Conservation (phyloP, 306 rosid species). For the Cotoneaster glaucophyllus region DNA sequence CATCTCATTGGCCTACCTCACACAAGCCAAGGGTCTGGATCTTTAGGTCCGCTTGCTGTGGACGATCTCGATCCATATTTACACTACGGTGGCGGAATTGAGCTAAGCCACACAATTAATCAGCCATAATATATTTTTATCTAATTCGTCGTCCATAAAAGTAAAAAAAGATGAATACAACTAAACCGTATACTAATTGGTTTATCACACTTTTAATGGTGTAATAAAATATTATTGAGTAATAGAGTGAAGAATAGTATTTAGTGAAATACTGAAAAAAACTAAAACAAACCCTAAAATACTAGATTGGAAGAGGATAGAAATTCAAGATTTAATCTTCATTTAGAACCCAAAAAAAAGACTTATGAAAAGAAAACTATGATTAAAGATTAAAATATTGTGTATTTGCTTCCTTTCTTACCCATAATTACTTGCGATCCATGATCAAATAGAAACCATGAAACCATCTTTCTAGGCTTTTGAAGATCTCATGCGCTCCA, state of each 20-base stretch:
- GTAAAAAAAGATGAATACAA: accelerated
- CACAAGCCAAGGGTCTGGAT: accelerated
- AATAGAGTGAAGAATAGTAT: background rate
- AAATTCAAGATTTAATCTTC: too few species aligned
- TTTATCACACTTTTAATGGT: too few species aligned
- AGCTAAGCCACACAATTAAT: too few species aligned
- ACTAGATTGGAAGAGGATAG: too few species aligned
- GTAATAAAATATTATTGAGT: too few species aligned
- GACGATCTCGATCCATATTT: too few species aligned
- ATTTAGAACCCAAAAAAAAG: background rate
- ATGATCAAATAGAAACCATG: background rate
- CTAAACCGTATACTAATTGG: background rate
- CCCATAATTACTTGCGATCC: background rate
- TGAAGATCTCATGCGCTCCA: background rate
- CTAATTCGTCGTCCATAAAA: background rate
- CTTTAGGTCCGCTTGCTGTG: too few species aligned
- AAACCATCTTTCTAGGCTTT: background rate
- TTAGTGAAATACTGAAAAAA: background rate
- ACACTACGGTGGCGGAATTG: too few species aligned
- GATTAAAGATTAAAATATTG: too few species aligned
- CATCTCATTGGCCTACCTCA: too few species aligned
- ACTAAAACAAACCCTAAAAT: too few species aligned
- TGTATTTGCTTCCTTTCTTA: background rate
- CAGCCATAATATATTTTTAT: too few species aligned
- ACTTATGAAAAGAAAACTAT: background rate